Percentiles rank a stretch among this genome's conserved stretches.
Conservation (phyloP, 2,329 filamentous ascomycete genomes). For the Aspergillus pseudoterreus region DNA sequence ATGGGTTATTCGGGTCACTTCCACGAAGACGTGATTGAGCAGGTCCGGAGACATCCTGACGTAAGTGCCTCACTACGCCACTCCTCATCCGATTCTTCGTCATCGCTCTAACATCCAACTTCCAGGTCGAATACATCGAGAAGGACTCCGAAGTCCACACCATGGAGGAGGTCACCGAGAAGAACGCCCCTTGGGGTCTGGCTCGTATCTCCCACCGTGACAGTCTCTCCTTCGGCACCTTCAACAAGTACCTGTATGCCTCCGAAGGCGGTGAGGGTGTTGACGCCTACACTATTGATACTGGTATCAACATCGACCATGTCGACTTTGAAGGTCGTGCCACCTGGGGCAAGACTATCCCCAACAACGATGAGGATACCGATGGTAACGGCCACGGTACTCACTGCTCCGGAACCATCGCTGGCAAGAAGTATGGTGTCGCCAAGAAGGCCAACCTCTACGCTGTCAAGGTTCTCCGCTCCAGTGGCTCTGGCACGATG, state of each 20-base stretch:
- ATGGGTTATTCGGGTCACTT: slow-evolving; percentile 96
- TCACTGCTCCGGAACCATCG: slow-evolving; percentile 97
- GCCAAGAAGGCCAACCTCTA: slow-evolving; percentile 98
- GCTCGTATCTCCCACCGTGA: slow-evolving; percentile 96
- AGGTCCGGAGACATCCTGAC: slow-evolving; percentile 92
- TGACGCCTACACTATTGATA: slow-evolving; percentile 98
- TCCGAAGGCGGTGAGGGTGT: slow-evolving; percentile 91
- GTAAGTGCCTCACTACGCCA: slow-evolving; percentile 60
- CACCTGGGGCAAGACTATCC: slow-evolving; percentile 95
- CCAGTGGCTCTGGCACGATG: slow-evolving; percentile 97
- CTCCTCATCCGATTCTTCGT: neutral
- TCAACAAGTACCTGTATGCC: slow-evolving; percentile 97
- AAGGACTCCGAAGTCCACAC: slow-evolving; percentile 89
- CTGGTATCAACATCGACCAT: slow-evolving; percentile 88
- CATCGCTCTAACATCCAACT: neutral
- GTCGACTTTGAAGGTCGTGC: slow-evolving; percentile 97
- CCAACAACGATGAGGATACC: slow-evolving; percentile 73
- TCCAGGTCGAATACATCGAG: slow-evolving; percentile 94
- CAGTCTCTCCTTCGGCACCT: slow-evolving; percentile 79
- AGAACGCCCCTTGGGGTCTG: slow-evolving; percentile 96
- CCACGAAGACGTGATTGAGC: slow-evolving; percentile 85
- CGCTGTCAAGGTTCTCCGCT: slow-evolving; percentile 96
- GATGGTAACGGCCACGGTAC: slow-evolving; percentile 99
- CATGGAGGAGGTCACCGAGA: slow-evolving; percentile 68
- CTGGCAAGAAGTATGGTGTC: slow-evolving; percentile 98